These are phyloP conservation scores for Suhomyces faveliae DNA, from an alignment of 805 yeast genomes.

Conservation along the genomic window DNA sequence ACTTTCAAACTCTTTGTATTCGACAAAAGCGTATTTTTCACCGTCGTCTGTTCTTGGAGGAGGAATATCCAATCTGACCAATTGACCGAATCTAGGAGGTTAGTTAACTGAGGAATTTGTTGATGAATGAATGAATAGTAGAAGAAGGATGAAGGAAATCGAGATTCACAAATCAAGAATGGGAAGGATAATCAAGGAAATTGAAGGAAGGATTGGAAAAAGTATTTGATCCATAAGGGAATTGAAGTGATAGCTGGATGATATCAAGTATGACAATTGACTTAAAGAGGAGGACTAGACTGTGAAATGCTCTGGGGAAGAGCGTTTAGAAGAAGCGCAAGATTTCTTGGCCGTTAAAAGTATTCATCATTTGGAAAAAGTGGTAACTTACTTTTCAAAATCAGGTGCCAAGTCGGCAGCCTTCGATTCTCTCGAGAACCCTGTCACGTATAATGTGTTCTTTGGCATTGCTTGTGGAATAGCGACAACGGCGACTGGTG, in stretches of 20 bases:
- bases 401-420: slow-evolving; percentile 60
- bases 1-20: slow-evolving; percentile 50
- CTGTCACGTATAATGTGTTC: slow-evolving; percentile 55
- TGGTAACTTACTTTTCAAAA: slow-evolving; percentile 54
- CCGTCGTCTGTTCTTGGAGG: slow-evolving; percentile 62
- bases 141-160: slow-evolving; percentile 3
- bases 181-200: background rate
- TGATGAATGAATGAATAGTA: slow-evolving; percentile 5
- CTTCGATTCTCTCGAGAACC: slow-evolving; percentile 52
- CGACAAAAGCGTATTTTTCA: slow-evolving; percentile 63
- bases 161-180: too few species aligned
- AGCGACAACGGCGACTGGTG: background rate
- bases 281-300: background rate
- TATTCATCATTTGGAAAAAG: background rate
- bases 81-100: slow-evolving; percentile 48
- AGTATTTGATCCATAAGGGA: background rate
- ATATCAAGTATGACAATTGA: background rate
- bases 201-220: background rate
- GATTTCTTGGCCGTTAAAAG: background rate
- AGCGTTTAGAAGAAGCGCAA: too few species aligned
- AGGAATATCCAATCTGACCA: slow-evolving; percentile 59
- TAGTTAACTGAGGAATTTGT: slow-evolving; percentile 7
- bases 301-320: background rate
- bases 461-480: slow-evolving; percentile 31
- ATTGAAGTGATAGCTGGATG: background rate